A percentile compares a stretch with the other conserved stretches of the same genome.
Conservation (phyloP, 1,284 basidiomycete genomes). For the Tilletia caries region DNA sequence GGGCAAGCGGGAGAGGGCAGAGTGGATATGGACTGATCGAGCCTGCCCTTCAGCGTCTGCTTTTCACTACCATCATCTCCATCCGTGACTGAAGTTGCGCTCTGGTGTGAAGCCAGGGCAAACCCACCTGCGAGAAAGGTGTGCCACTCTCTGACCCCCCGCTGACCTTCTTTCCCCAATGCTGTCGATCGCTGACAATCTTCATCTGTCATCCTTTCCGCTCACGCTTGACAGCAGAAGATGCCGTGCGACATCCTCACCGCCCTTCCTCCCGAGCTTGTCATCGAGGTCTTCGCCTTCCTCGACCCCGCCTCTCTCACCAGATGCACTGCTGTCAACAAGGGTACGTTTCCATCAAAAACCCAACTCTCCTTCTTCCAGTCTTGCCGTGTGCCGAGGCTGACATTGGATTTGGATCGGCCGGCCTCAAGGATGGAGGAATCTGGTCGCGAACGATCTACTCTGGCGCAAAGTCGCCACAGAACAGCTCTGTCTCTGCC, state of each 20-base stretch:
- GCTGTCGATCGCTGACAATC: no score
- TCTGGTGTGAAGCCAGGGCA: not conserved
- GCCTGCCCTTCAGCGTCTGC: no score
- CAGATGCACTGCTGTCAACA: not conserved
- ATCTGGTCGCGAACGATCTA: not conserved
- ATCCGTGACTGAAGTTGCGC: no score
- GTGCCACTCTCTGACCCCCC: no score
- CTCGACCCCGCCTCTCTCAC: not conserved
- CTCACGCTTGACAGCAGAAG: not conserved
- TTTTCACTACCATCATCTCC: no score
- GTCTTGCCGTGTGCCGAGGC: no score
- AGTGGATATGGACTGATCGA: no score
- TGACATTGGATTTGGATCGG: no score
- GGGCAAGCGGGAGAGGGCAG: no score
- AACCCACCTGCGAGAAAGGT: not conserved
- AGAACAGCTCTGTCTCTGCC: not conserved
- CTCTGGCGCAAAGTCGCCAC: not conserved
- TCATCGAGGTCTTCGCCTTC: not conserved
- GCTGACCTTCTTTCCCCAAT: no score
- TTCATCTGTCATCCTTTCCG: not conserved
- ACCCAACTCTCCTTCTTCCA: no score
- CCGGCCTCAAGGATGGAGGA: not conserved
- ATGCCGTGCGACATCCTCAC: not conserved
- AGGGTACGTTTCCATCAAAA: not conserved
- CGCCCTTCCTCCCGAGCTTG: not conserved